Percentiles rank a stretch among this genome's conserved stretches.
These are phyloP conservation scores for Dioszegia hungarica DNA, from an alignment of 768 basidiomycete species.

Conservation along the genomic window DNA sequence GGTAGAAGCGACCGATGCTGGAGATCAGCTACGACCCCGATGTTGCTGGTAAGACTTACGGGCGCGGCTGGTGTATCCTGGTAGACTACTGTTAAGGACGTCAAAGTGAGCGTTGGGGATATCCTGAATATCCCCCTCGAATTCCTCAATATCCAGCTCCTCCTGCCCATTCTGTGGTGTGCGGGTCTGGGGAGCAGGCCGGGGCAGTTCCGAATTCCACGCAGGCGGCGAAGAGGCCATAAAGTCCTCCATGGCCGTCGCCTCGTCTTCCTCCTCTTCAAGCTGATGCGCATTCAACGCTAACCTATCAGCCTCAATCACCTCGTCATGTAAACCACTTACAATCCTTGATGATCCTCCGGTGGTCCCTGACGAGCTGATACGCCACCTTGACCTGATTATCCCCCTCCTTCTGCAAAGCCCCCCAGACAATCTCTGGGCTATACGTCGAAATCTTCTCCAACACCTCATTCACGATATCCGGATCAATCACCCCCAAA, in stretches of 20 bases:
- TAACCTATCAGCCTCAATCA: constrained; percentile 62
- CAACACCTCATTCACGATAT: constrained; percentile 78
- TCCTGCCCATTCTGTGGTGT: constrained; percentile 53
- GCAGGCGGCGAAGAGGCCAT: constrained; percentile 50
- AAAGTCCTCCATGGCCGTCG: constrained; percentile 53
- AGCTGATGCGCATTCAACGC: constrained; percentile 26
- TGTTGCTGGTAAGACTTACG: too few relatives aligned
- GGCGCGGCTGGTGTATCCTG: constrained; percentile 54
- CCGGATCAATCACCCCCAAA: constrained; percentile 84
- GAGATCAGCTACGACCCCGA: too few relatives aligned
- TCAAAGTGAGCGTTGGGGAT: constrained; percentile 68
- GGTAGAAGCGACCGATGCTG: background rate
- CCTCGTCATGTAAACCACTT: constrained; percentile 48
- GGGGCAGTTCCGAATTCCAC: constrained; percentile 48
- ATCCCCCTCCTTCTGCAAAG: constrained; percentile 75
- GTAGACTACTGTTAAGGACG: constrained; percentile 82
- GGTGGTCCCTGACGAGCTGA: constrained; percentile 83
- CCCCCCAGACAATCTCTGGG: constrained; percentile 82
- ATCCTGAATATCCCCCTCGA: constrained; percentile 58
- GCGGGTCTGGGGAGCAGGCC: constrained; percentile 14
- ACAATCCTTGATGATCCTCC: constrained; percentile 77
- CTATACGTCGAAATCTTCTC: constrained; percentile 66
- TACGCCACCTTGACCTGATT: constrained; percentile 97
- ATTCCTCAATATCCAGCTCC: constrained; percentile 67
- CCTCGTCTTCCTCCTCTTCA: constrained; percentile 71